Evolutionary conservation across 2,329 filamentous ascomycete species (phyloP).

Genomic region (Fusarium praegraminearum): DNA sequence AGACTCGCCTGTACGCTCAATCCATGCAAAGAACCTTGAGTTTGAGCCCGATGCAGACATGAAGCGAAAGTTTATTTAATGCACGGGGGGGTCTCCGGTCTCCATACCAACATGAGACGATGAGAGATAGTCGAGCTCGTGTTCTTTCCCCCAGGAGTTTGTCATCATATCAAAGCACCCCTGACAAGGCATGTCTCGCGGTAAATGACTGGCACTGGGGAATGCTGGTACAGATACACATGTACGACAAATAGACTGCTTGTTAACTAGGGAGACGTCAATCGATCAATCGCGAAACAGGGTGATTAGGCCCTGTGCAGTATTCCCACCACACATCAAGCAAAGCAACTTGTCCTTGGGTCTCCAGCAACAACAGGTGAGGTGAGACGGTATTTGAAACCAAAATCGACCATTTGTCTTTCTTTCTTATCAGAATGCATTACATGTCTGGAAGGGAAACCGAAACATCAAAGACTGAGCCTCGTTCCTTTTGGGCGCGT

Average conservation of each 20-base stretch:
- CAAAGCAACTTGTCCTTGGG: slow-evolving; percentile 2
- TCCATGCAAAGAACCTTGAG: slow-evolving; percentile 12
- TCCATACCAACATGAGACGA: background rate
- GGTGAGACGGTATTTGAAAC: slow-evolving; percentile 7
- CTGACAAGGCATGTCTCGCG: slow-evolving; percentile 11
- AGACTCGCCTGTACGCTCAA: slow-evolving; percentile 8
- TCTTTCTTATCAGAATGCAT: background rate
- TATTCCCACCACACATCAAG: slow-evolving; percentile 8
- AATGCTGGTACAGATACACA: slow-evolving; percentile 30
- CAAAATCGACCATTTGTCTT: slow-evolving; percentile 12
- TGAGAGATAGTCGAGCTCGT: slow-evolving; percentile 15
- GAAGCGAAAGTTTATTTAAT: slow-evolving; percentile 1
- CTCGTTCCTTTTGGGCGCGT: background rate
- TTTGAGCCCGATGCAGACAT: background rate
- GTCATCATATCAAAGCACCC: background rate
- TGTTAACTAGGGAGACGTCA: slow-evolving; percentile 12
- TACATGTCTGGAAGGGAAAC: background rate
- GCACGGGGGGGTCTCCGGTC: background rate
- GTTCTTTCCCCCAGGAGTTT: slow-evolving; percentile 9
- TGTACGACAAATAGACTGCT: slow-evolving; percentile 14
- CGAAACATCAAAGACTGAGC: background rate
- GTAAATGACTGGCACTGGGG: slow-evolving; percentile 12
- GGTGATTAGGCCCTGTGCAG: background rate
- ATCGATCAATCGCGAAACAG: slow-evolving; percentile 13
- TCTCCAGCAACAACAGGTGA: background rate